Percentiles rank a stretch among this genome's conserved stretches.
phyloP scores from a whole-genome alignment of 2,329 filamentous ascomycete genomes.

The Pseudogymnoascus verrucosus region DNA sequence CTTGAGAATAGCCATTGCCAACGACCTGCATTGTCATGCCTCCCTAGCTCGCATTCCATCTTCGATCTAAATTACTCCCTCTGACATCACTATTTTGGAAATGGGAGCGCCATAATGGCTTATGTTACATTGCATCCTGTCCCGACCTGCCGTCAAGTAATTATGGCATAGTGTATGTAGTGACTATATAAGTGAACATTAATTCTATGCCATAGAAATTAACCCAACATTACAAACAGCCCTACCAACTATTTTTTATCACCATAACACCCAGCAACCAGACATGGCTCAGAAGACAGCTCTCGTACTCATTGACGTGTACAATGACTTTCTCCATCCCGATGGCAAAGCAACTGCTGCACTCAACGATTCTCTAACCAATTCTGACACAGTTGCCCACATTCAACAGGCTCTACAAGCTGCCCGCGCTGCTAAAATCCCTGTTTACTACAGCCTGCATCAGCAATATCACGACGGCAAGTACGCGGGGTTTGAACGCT shows the following conservation, averaged over 20 bases:
- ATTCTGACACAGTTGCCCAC: slow-evolving; percentile 24
- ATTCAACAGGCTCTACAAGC: slow-evolving; percentile 21
- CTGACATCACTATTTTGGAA: not conserved
- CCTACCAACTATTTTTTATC: not conserved
- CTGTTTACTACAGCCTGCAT: slow-evolving; percentile 31
- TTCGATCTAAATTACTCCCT: not conserved
- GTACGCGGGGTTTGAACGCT: slow-evolving; percentile 25
- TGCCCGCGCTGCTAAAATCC: slow-evolving; percentile 23
- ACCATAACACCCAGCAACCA: not conserved
- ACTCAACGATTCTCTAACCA: slow-evolving; percentile 22
- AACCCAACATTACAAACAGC: not conserved
- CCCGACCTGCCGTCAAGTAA: not conserved
- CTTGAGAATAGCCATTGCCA: not conserved
- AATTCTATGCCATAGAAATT: not conserved
- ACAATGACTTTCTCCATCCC: slow-evolving; percentile 25
- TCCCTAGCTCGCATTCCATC: not conserved
- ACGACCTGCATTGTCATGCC: not conserved
- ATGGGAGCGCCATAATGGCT: not conserved
- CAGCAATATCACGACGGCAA: slow-evolving; percentile 22
- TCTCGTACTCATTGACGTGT: slow-evolving; percentile 22
- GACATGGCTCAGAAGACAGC: slow-evolving; percentile 16
- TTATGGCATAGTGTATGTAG: not conserved
- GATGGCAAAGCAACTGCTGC: slow-evolving; percentile 21
- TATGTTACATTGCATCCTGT: not conserved
- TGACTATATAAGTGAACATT: not conserved